Evolutionary conservation across 768 basidiomycete species (phyloP).

Genomic region (Rickenella mellea): DNA sequence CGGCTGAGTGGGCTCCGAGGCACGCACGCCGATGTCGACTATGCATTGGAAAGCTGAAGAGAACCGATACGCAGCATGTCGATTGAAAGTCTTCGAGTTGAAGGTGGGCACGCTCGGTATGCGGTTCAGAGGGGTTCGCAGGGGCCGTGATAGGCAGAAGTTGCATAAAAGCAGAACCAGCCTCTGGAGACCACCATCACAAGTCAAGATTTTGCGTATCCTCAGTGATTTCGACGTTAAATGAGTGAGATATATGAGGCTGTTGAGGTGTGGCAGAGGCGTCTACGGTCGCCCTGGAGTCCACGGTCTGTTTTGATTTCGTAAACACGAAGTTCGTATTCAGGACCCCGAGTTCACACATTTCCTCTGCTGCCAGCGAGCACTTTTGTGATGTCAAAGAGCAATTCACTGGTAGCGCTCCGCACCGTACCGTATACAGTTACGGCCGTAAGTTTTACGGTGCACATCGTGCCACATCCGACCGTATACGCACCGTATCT

Average conservation of each 20-base stretch:
- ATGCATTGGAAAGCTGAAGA: constrained; percentile 93
- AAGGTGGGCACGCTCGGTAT: constrained; percentile 49
- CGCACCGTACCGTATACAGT: constrained; percentile 7
- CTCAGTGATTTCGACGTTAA: constrained; percentile 95
- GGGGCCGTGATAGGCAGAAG: constrained; percentile 80
- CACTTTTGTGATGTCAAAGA: too few species aligned
- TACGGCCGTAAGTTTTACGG: constrained; percentile 4
- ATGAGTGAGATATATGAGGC: constrained; percentile 90
- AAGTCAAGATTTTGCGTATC: constrained; percentile 96
- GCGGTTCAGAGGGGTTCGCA: constrained; percentile 60
- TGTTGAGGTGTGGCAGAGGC: constrained; percentile 75
- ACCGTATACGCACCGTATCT: neutral
- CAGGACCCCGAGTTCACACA: too few species aligned
- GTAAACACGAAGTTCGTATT: too few species aligned
- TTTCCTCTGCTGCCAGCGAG: too few species aligned
- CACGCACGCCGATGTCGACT: constrained; percentile 93
- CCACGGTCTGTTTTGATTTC: too few species aligned
- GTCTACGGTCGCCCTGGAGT: too few species aligned
- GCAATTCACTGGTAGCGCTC: constrained; percentile 6
- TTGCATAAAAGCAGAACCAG: constrained; percentile 87
- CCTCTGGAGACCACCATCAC: constrained; percentile 94
- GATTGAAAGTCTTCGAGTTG: constrained; percentile 64
- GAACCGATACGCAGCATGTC: constrained; percentile 81
- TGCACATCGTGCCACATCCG: constrained; percentile 2
- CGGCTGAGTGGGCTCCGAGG: constrained; percentile 85